Percentiles rank a stretch among this genome's conserved stretches.
phyloP scores from a whole-genome alignment of 495 filamentous ascomycete species.

The Extremus antarcticus region DNA sequence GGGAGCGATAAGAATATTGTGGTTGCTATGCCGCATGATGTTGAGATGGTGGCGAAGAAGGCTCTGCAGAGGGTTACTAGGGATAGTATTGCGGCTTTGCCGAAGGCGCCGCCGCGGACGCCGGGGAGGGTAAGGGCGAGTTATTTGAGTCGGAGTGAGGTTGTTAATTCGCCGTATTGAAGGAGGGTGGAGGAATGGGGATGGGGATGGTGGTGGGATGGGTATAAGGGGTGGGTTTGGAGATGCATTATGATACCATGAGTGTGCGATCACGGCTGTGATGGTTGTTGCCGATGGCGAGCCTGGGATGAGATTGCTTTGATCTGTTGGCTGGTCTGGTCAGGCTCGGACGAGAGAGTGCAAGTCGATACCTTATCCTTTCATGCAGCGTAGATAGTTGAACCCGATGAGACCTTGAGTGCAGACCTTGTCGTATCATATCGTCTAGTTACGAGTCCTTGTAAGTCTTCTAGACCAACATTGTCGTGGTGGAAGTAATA shows the following conservation, averaged over 20 bases:
- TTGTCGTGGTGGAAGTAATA: too few species aligned
- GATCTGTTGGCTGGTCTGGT: too few species aligned
- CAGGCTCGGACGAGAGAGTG: too few species aligned
- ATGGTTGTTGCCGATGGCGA: too few species aligned
- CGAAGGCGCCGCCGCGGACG: constrained; percentile 30
- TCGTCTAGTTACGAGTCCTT: too few species aligned
- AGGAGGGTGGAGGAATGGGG: not conserved
- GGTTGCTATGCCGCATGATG: constrained; percentile 90
- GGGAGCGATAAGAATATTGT: constrained; percentile 96
- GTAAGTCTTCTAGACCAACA: too few species aligned
- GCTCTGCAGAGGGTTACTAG: constrained; percentile 78
- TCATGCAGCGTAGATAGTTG: too few species aligned
- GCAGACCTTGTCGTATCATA: too few species aligned
- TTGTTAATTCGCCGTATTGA: constrained; percentile 80
- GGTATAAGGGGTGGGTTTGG: not conserved
- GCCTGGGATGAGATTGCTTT: too few species aligned
- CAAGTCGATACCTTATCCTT: too few species aligned
- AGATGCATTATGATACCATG: not conserved
- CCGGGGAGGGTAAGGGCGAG: constrained; percentile 32
- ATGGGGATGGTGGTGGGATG: not conserved
- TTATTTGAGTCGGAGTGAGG: constrained; percentile 57
- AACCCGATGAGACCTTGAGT: too few species aligned
- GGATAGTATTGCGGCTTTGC: constrained; percentile 69
- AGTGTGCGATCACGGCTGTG: too few species aligned
- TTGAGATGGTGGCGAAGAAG: constrained; percentile 87